Base-by-base conservation (phyloP, 306 rosid species). In the Corylus heterophylla region DNA sequence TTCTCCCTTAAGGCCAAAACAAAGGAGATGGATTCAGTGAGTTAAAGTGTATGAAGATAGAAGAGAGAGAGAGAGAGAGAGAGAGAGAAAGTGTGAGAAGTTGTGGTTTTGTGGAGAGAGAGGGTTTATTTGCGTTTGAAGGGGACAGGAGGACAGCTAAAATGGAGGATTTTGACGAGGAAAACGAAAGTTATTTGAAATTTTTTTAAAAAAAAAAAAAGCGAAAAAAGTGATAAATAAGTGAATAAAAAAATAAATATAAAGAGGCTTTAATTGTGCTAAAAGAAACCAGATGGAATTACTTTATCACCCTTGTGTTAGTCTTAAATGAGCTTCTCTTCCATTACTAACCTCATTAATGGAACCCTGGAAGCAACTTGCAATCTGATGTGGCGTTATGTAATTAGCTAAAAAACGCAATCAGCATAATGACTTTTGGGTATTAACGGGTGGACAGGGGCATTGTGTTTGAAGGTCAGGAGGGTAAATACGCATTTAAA, bases 91-190 rank as follows among this genome's bases (percentile, higher is more conserved):
- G 91, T 82, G 85, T 82, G 75, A 76, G 67, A 83, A 84, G 89
- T 78, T 85, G 83, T 88, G 90, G 92, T 73, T 87, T 78, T 79
- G 64, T 73, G 83, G 78, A 45, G 86, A 76, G 83, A 82, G 89
- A 84, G 82, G 77, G 74, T 79, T 91, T 86, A 81, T 87, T 88
- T 87, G 90, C 90, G 92, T 87, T 86, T 81, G 83, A 88, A 87
- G 76, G 85, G 92, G 92, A 88, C 89, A 83, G 77, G 68, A 85
- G 76, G 84, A 88, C 97, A 83, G 80, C 88, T 89, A 86, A 78
- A 83, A 83, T 78, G 84, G 74, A 55, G 83, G 82, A 68, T 80
- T 76, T 62, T 9, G 77, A 74, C 73, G 74, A 77, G 22, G 55
- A 45, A 80, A 59, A 67, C 0, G 14, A 79, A 83, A 66, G 35